Evolutionary conservation across 306 rosid genomes (phyloP).

Genomic region (Quercus engelmannii): DNA sequence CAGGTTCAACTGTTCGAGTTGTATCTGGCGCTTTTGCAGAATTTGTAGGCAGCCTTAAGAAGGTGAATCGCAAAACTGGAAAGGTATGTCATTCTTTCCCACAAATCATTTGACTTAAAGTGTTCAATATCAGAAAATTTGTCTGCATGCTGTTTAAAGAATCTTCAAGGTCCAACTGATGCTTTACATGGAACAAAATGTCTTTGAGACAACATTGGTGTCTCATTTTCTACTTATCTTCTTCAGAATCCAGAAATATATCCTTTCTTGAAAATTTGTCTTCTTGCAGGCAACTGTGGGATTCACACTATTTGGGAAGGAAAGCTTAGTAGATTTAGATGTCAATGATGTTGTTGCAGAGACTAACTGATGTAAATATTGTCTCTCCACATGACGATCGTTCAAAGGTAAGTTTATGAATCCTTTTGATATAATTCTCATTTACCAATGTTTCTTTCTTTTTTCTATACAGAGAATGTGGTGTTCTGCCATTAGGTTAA

Average conservation of each 20-base stretch:
- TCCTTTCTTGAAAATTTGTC: neutral
- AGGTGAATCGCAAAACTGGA: slow-evolving; percentile 67
- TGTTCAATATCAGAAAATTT: slow-evolving; percentile 9
- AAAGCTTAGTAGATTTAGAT: slow-evolving; percentile 68
- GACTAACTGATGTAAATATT: slow-evolving; percentile 29
- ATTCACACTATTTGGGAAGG: slow-evolving; percentile 80
- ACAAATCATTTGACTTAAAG: slow-evolving; percentile 12
- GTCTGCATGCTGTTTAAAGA: slow-evolving; percentile 1
- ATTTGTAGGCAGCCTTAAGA: slow-evolving; percentile 73
- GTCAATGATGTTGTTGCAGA: slow-evolving; percentile 52
- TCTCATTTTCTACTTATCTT: neutral
- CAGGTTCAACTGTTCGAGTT: slow-evolving; percentile 67
- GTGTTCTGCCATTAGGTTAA: neutral
- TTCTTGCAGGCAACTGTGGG: slow-evolving; percentile 87
- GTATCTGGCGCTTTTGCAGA: slow-evolving; percentile 74
- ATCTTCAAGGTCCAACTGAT: neutral
- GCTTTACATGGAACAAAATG: neutral
- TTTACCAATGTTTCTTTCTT: slow-evolving; percentile 9
- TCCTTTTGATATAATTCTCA: neutral
- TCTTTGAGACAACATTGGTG: neutral
- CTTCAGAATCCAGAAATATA: neutral
- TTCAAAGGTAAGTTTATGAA: slow-evolving; percentile 37
- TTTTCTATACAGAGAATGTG: neutral
- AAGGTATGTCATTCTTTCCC: slow-evolving; percentile 41
- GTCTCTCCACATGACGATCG: slow-evolving; percentile 9